phyloP scores from a whole-genome alignment of 225 moss, liverwort and hornwort species.

The Anthoceros angustus region DNA sequence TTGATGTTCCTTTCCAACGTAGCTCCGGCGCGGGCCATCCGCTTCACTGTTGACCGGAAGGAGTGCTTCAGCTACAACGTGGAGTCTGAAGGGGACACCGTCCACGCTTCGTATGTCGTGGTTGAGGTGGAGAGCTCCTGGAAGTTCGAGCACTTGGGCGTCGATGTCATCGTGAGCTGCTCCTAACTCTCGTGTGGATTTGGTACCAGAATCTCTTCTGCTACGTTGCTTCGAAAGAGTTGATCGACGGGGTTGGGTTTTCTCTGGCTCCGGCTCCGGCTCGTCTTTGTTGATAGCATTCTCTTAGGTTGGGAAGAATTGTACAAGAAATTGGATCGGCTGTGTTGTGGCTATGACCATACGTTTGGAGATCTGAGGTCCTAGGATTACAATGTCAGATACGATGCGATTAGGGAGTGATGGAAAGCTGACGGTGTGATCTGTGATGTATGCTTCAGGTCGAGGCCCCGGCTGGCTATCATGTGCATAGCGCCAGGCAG shows the following conservation, averaged over 20 bases:
- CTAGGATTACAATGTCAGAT: no score
- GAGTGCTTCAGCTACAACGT: slow-evolving; percentile 6
- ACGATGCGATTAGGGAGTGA: no score
- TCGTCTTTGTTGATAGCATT: slow-evolving; percentile 1
- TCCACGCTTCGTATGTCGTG: not conserved
- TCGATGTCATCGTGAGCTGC: not conserved
- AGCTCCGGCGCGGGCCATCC: not conserved
- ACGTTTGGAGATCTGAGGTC: no score
- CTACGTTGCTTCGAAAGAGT: not conserved
- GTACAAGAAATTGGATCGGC: no score
- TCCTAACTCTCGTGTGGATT: not conserved
- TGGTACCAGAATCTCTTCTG: not conserved
- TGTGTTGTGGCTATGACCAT: no score
- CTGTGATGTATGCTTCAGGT: slow-evolving; percentile 26
- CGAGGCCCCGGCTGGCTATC: slow-evolving; percentile 62
- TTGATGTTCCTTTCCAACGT: not conserved
- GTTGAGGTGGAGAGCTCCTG: slow-evolving; percentile 5
- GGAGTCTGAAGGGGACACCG: not conserved
- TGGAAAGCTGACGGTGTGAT: no score
- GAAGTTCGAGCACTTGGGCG: not conserved
- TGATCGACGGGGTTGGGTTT: not conserved
- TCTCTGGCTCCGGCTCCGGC: not conserved
- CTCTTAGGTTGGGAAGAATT: no score
- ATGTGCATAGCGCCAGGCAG: slow-evolving; percentile 29
- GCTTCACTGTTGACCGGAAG: not conserved